These are phyloP conservation scores for Chara braunii DNA, from an alignment of 139 green algal genomes.

Conservation along the genomic window DNA sequence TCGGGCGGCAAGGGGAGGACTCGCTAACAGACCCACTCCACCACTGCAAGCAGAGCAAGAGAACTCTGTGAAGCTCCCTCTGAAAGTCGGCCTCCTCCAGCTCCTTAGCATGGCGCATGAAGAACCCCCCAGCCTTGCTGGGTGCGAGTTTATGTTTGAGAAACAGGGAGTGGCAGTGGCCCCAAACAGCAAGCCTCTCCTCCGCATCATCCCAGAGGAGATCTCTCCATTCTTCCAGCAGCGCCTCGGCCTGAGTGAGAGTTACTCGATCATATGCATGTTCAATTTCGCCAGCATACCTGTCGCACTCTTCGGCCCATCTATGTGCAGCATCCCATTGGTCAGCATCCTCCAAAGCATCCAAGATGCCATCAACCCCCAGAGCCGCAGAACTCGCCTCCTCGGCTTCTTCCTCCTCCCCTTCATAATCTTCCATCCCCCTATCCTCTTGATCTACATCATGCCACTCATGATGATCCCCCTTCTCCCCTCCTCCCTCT, in stretches of 20 bases:
- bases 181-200: constrained; percentile 15
- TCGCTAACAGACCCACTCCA: no score
- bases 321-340: not conserved
- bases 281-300: constrained; percentile 4
- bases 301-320: not conserved
- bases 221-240: constrained; percentile 21
- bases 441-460: not conserved
- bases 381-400: no score
- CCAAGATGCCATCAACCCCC: not conserved
- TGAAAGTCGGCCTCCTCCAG: not conserved
- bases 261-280: not conserved
- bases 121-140: constrained; percentile 17
- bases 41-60: constrained; percentile 12
- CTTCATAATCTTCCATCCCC: constrained; percentile 4
- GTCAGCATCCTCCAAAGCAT: not conserved
- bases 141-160: constrained; percentile 1
- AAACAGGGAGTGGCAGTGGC: constrained; percentile 32
- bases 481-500: not conserved
- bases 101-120: constrained; percentile 18
- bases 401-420: not conserved
- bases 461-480: not conserved
- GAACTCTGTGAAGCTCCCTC: not conserved
- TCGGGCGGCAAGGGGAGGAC: no score
- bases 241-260: constrained; percentile 6
- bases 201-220: constrained; percentile 28